phyloP scores from a whole-genome alignment of 495 filamentous ascomycete genomes.

The Alectoria sarmentosa region DNA sequence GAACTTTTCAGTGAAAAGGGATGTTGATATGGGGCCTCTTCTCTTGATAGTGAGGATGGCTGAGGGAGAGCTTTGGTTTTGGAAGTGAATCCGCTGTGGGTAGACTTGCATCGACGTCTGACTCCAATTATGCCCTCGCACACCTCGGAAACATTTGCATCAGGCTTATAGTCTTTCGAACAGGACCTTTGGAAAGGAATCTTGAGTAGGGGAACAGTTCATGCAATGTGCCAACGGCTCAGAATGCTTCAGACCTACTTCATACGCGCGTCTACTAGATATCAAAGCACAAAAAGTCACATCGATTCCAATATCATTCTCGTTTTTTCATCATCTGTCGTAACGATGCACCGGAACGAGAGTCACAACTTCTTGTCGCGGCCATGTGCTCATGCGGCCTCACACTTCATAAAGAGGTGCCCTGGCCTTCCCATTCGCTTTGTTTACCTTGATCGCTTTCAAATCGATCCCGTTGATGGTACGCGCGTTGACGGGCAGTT shows the following conservation, averaged over 20 bases:
- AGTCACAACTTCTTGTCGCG: not conserved
- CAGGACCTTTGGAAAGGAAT: not conserved
- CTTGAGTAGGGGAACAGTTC: not conserved
- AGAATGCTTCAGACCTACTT: not conserved
- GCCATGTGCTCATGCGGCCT: not conserved
- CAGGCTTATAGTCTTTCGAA: not conserved
- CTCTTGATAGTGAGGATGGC: too few species aligned
- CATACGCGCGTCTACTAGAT: not conserved
- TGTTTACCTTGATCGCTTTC: not conserved
- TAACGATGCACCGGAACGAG: not conserved
- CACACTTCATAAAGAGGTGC: not conserved
- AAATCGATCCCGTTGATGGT: conserved; percentile 6
- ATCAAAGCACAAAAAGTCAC: not conserved
- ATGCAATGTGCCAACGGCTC: not conserved
- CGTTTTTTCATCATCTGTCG: not conserved
- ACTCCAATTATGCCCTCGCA: too few species aligned
- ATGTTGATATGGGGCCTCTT: too few species aligned
- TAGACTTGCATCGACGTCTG: too few species aligned
- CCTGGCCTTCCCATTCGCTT: not conserved
- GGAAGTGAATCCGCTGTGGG: too few species aligned
- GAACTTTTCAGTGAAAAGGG: too few species aligned
- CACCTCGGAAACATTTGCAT: too few species aligned
- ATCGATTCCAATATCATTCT: too few species aligned
- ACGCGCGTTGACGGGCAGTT: conserved; percentile 2
- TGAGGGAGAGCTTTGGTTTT: too few species aligned